A percentile compares a stretch with the other conserved stretches of the same genome.
These are phyloP conservation scores for Selenicereus undatus DNA, from an alignment of 148 eudicot genomes.

Conservation along the genomic window DNA sequence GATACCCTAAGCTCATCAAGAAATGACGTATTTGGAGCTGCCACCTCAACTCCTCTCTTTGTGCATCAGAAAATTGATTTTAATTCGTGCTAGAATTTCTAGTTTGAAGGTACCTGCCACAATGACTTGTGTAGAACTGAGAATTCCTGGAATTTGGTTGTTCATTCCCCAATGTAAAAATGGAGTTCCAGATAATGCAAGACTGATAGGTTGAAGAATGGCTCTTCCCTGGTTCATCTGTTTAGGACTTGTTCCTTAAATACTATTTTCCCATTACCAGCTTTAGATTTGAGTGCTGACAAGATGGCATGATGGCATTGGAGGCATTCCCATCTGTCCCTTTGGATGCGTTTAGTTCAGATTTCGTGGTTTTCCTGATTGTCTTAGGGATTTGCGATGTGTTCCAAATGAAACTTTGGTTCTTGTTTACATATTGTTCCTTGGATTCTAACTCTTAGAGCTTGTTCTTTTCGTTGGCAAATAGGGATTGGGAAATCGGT, in stretches of 20 bases:
- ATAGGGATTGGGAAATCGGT: too few species aligned
- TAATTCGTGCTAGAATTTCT: background rate
- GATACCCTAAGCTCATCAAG: too few species aligned
- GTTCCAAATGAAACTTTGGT: background rate
- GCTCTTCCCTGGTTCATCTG: too few species aligned
- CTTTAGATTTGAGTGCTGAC: background rate
- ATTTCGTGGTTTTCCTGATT: too few species aligned
- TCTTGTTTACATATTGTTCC: too few species aligned
- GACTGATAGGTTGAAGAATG: too few species aligned
- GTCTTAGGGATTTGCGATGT: background rate
- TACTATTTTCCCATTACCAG: background rate
- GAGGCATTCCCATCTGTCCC: background rate
- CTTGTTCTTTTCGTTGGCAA: too few species aligned
- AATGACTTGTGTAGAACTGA: background rate
- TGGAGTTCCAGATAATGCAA: background rate
- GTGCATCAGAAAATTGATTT: background rate
- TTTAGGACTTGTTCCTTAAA: background rate
- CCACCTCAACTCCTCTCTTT: background rate
- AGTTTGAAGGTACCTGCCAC: background rate
- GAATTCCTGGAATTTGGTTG: too few species aligned
- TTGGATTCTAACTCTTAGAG: too few species aligned
- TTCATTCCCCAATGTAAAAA: background rate
- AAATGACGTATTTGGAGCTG: background rate
- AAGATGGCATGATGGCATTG: background rate
- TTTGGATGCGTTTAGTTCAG: background rate